Evolutionary conservation across 179 eudicot genomes (phyloP), one percentile per base, ranked within the genome.

Genomic region (Amaranthus tricolor): DNA sequence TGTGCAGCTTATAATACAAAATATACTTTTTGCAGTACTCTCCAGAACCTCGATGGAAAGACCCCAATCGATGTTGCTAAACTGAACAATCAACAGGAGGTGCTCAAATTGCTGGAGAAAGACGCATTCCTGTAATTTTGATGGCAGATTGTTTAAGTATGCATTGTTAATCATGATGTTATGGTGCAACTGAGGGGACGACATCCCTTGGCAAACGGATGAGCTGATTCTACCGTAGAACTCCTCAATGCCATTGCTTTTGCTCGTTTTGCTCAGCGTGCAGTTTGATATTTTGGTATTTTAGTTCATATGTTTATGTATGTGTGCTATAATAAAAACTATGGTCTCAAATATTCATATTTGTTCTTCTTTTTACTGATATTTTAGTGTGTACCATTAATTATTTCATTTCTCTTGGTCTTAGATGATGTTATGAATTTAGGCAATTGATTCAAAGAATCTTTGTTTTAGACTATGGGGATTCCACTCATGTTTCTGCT

Each of bases 41-140:
- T 93, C 20, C 97, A 93, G 70, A 95, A 96, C 83, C 79, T 93
- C 74, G 99, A 96, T 82, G 97, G 98, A 12, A 96, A 96, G 80
- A 91, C 99, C 7, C 98, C 99, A 6, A 89, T 96, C 21, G 99
- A 96, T 75, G 99, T 96, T 61, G 99, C 99, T 71, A 96, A 89
- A 82, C 91, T 96, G 81, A 96, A 96, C 83, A 89, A 81, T 80
- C 99, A 93, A 84, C 76, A 88, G 13, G 98, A 96, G 9, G 99
- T 96, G 56, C 85, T 93, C 50, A 84, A 87, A 83, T 84, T 96
- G 76, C 85, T 96, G 19, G 99, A 96, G 87, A 91, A 96, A 84
- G 98, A 96, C 75, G 99, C 93, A 50, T 96, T 96, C 80, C 96
- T 96, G 60, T 93, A 77, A 71, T 60, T 79, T 61, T 70, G 21